Evolutionary conservation across 768 basidiomycete species (phyloP).

Genomic region (Lentinula detonsa): DNA sequence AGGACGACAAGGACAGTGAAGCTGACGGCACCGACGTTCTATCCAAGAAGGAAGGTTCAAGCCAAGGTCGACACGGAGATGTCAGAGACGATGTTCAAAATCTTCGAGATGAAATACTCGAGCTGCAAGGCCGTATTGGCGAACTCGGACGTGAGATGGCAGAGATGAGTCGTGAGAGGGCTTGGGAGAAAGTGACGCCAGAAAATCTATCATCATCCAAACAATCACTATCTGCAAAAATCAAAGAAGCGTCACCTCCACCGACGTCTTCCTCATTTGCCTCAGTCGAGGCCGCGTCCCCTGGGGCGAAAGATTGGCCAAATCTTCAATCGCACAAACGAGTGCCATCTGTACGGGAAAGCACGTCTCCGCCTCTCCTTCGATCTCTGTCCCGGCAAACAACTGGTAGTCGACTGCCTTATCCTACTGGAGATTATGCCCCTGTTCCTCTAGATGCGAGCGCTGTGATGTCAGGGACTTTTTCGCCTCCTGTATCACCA

Average conservation of each 20-base stretch:
- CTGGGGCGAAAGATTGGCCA: not conserved
- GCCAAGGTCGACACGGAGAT: not conserved
- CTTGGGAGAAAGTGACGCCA: not conserved
- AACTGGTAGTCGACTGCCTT: slow-evolving; percentile 55
- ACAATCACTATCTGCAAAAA: not conserved
- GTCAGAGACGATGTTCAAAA: slow-evolving; percentile 26
- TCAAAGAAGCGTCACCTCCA: not conserved
- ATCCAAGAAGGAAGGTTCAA: slow-evolving; percentile 1
- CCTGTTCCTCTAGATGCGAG: slow-evolving; percentile 26
- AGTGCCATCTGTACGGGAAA: slow-evolving; percentile 2
- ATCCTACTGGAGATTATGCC: slow-evolving; percentile 80
- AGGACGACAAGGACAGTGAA: not conserved
- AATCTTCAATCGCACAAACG: not conserved
- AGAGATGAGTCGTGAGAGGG: not conserved
- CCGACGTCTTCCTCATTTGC: slow-evolving; percentile 2
- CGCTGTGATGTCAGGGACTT: not conserved
- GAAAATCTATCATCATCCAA: not conserved
- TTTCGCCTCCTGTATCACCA: slow-evolving; percentile 2
- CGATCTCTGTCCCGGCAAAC: slow-evolving; percentile 3
- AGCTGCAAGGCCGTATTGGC: slow-evolving; percentile 69
- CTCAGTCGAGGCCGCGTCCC: not conserved
- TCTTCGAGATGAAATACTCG: slow-evolving; percentile 62
- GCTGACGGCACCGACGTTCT: slow-evolving; percentile 7
- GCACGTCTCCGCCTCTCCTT: slow-evolving; percentile 3
- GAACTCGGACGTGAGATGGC: slow-evolving; percentile 80